phyloP scores from a whole-genome alignment of 148 eudicot genomes.

The Cornus controversa region DNA sequence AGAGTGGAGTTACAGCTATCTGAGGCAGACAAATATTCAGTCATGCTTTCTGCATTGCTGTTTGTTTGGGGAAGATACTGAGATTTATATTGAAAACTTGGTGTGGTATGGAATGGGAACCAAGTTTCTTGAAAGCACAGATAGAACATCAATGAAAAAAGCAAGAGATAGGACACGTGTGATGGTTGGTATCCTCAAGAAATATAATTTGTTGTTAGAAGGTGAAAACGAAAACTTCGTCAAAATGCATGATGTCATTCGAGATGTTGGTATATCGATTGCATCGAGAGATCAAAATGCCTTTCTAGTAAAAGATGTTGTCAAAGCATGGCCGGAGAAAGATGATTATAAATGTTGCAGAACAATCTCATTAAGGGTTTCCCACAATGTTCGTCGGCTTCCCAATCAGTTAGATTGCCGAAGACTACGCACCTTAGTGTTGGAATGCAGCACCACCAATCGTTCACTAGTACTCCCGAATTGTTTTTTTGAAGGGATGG shows the following conservation, averaged over 20 bases:
- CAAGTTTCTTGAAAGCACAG: neutral
- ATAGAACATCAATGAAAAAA: neutral
- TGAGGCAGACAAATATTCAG: neutral
- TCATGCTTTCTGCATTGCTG: slow-evolving; percentile 16
- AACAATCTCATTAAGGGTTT: too few relatives aligned
- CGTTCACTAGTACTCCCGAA: neutral
- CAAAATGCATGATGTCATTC: slow-evolving; percentile 24
- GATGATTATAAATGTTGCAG: neutral
- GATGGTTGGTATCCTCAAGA: neutral
- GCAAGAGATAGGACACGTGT: neutral
- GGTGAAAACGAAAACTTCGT: neutral
- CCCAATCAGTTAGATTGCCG: too few relatives aligned
- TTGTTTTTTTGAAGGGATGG: neutral
- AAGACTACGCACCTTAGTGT: slow-evolving; percentile 6
- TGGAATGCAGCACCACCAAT: neutral
- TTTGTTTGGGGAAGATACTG: slow-evolving; percentile 7
- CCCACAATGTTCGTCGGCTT: too few relatives aligned
- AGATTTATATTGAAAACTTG: slow-evolving; percentile 2
- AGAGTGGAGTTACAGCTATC: neutral
- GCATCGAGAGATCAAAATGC: neutral
- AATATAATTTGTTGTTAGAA: slow-evolving; percentile 7
- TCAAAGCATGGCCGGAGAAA: neutral
- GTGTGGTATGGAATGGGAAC: neutral
- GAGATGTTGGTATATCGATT: slow-evolving; percentile 14
- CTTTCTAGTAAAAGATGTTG: slow-evolving; percentile 1